Evolutionary conservation across 108 stramenopile species (phyloP).

Genomic region (Skeletonema tropicum): DNA sequence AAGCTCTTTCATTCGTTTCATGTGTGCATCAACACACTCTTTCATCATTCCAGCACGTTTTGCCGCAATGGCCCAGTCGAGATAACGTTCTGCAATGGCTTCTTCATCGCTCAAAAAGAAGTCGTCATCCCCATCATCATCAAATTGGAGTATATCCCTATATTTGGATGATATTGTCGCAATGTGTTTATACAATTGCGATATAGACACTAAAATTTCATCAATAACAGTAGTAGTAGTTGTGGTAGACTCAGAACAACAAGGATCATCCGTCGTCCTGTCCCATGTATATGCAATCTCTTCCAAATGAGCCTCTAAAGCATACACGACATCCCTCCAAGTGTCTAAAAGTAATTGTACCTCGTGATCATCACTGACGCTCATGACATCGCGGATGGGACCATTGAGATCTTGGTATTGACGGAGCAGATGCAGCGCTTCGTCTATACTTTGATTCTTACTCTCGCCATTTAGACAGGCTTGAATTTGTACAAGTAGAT

Average conservation of each 20-base stretch:
- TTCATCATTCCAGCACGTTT: slow-evolving; percentile 13
- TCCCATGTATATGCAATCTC: not conserved
- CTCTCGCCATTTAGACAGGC: not conserved
- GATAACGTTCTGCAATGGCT: not conserved
- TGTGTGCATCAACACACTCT: slow-evolving; percentile 22
- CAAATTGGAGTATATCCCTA: not conserved
- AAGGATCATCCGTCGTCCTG: too few relatives aligned
- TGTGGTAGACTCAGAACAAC: not conserved
- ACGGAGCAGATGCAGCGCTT: not conserved
- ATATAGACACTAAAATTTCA: not conserved
- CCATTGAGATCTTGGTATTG: not conserved
- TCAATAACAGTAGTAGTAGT: not conserved
- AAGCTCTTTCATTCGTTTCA: slow-evolving; percentile 15
- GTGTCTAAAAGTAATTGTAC: not conserved
- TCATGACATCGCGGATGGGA: not conserved
- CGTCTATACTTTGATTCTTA: not conserved
- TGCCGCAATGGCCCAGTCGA: slow-evolving; percentile 31
- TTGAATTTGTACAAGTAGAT: not conserved
- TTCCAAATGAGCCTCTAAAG: not conserved
- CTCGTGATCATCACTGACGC: not conserved
- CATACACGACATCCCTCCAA: not conserved
- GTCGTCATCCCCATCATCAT: not conserved
- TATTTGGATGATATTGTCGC: slow-evolving; percentile 1
- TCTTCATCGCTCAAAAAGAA: not conserved
- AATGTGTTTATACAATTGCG: not conserved